Evolutionary conservation across 352 stramenopile species (phyloP).

Genomic region (Globisporangium cederbergense): DNA sequence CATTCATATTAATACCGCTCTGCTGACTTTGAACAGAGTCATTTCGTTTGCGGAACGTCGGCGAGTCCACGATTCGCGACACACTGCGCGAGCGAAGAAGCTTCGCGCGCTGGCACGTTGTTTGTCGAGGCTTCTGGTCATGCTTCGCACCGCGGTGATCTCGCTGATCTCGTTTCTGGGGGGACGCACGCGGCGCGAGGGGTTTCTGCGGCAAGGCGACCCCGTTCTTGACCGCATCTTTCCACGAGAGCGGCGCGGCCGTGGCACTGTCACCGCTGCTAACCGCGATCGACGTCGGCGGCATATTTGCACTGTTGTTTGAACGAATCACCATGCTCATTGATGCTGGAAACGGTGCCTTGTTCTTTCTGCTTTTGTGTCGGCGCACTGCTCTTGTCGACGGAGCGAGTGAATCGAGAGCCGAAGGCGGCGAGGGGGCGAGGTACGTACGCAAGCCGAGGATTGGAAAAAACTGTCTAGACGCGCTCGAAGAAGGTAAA

Average conservation of each 20-base stretch:
- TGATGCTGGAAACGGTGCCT: not conserved
- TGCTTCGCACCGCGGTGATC: conserved; percentile 3
- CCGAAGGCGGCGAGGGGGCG: not conserved
- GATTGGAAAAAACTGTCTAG: not conserved
- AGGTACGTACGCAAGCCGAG: not conserved
- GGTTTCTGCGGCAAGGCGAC: conserved; percentile 16
- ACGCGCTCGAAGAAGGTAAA: conserved; percentile 1
- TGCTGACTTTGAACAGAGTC: conserved; percentile 18
- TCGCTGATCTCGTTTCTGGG: conserved; percentile 6
- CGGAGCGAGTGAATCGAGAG: not conserved
- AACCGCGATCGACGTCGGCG: not conserved
- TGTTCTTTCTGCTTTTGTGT: conserved; percentile 1
- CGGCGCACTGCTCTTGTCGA: not conserved
- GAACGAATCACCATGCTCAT: conserved; percentile 12
- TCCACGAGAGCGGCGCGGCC: conserved; percentile 30
- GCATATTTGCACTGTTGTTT: conserved; percentile 8
- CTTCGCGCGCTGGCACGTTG: conserved; percentile 23
- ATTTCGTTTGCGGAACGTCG: conserved; percentile 27
- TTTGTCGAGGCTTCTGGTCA: conserved; percentile 11
- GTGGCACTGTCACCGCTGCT: not conserved
- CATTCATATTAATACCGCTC: conserved; percentile 1
- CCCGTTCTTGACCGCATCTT: conserved; percentile 32
- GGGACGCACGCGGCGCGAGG: conserved; percentile 1
- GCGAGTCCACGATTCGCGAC: conserved; percentile 30
- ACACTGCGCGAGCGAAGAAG: conserved; percentile 33